Evolutionary conservation across 768 basidiomycete genomes (phyloP).

Genomic region (Mycena maculata): DNA sequence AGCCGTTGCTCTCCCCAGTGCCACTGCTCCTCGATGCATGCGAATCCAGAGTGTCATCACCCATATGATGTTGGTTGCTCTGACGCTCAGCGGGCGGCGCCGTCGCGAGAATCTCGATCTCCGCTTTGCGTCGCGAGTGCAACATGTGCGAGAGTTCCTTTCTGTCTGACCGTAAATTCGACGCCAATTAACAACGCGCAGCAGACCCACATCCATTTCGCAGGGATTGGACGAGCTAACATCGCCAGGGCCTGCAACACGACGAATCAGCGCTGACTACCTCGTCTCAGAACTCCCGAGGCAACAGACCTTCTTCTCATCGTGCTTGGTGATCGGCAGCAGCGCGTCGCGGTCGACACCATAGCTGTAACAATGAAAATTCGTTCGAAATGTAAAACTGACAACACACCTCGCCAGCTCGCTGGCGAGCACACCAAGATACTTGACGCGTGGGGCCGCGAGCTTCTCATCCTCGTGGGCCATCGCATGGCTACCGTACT

Average conservation of each 20-base stretch:
- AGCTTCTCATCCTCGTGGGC: slow-evolving; percentile 78
- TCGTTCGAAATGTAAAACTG: neutral
- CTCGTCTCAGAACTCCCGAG: neutral
- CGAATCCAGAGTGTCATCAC: no score
- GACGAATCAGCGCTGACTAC: neutral
- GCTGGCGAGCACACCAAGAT: slow-evolving; percentile 81
- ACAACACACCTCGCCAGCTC: slow-evolving; percentile 70
- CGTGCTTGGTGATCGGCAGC: slow-evolving; percentile 75
- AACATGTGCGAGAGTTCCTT: slow-evolving; percentile 86
- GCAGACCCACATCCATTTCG: slow-evolving; percentile 70
- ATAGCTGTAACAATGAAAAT: slow-evolving; percentile 53
- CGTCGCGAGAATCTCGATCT: slow-evolving; percentile 79
- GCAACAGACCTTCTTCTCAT: slow-evolving; percentile 76
- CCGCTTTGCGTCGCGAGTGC: slow-evolving; percentile 87
- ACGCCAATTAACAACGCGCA: neutral
- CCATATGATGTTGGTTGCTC: no score
- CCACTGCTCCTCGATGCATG: neutral
- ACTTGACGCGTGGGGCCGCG: slow-evolving; percentile 75
- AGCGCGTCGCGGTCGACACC: slow-evolving; percentile 69
- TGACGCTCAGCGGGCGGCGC: neutral
- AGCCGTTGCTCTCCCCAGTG: neutral
- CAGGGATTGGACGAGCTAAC: slow-evolving; percentile 67
- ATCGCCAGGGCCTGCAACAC: slow-evolving; percentile 68
- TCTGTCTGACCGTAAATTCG: slow-evolving; percentile 51
- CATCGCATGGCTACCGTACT: slow-evolving; percentile 78